Evolutionary conservation across 2,329 filamentous ascomycete species (phyloP).

Genomic region (Aspergillus sp.): DNA sequence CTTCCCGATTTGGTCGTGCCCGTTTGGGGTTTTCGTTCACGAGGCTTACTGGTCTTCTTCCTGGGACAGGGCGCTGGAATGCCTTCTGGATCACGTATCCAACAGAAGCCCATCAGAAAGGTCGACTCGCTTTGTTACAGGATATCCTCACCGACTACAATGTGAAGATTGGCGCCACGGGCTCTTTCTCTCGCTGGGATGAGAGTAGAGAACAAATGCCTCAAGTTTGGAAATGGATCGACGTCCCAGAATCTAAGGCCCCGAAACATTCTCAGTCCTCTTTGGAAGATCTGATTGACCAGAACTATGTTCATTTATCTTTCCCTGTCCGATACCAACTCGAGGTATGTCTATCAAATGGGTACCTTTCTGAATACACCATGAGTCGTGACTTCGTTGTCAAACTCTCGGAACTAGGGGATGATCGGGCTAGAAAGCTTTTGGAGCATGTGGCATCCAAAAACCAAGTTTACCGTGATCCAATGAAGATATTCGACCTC

Average conservation of each 20-base stretch:
- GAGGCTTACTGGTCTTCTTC: constrained; percentile 4
- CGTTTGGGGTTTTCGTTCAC: neutral
- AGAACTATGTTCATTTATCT: constrained; percentile 49
- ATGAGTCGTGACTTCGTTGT: constrained; percentile 67
- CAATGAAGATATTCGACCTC: constrained; percentile 69
- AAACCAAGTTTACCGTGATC: constrained; percentile 63
- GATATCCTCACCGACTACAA: constrained; percentile 71
- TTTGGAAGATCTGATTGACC: constrained; percentile 34
- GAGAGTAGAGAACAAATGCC: constrained; percentile 18
- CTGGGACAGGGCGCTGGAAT: constrained; percentile 58
- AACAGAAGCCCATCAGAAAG: constrained; percentile 24
- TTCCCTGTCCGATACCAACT: constrained; percentile 85
- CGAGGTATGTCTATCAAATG: constrained; percentile 86
- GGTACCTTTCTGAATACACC: constrained; percentile 72
- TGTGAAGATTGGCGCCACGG: constrained; percentile 51
- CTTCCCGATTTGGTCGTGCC: too few relatives aligned
- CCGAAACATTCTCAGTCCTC: constrained; percentile 32
- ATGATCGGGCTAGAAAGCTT: constrained; percentile 59
- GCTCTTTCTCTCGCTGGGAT: constrained; percentile 44
- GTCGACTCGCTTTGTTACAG: constrained; percentile 47
- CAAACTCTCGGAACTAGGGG: constrained; percentile 55
- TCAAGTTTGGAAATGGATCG: constrained; percentile 43
- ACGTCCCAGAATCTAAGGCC: constrained; percentile 27
- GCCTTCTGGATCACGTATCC: constrained; percentile 56
- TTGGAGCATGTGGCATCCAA: constrained; percentile 73